phyloP scores from a whole-genome alignment of 345 rosid genomes.

The Populus nigra region DNA sequence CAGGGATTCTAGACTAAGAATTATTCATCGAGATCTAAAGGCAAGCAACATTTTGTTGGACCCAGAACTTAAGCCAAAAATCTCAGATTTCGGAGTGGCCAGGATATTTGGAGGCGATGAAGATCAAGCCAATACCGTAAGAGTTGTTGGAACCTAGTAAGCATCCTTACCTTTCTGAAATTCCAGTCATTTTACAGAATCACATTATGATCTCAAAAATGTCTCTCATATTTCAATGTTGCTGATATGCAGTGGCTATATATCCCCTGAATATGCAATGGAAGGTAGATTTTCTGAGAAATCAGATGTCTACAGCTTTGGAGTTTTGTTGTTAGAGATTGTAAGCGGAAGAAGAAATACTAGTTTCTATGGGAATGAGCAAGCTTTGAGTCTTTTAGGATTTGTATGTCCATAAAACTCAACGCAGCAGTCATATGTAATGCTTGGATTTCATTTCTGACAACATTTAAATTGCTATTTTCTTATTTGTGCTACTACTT shows the following conservation, averaged over 20 bases:
- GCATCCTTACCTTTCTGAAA: background rate
- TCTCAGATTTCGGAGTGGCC: slow-evolving; percentile 24
- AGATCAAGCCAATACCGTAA: slow-evolving; percentile 13
- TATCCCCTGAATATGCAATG: slow-evolving; percentile 23
- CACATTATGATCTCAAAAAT: background rate
- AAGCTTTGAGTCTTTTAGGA: slow-evolving; percentile 12
- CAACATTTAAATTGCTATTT: background rate
- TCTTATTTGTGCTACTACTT: background rate
- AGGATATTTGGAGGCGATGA: slow-evolving; percentile 18
- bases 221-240: background rate
- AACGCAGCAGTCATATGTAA: background rate
- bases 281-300: slow-evolving; percentile 21
- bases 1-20: slow-evolving; percentile 15
- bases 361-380: background rate
- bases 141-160: slow-evolving; percentile 18
- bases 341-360: slow-evolving; percentile 14
- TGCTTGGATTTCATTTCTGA: background rate
- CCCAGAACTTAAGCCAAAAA: slow-evolving; percentile 20
- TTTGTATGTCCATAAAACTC: background rate
- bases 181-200: background rate
- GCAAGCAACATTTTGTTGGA: slow-evolving; percentile 22
- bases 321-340: slow-evolving; percentile 16
- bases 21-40: slow-evolving; percentile 20
- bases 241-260: slow-evolving; percentile 10
- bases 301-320: slow-evolving; percentile 18